phyloP scores from a whole-genome alignment of 345 rosid species.

The Corymbia maculata region DNA sequence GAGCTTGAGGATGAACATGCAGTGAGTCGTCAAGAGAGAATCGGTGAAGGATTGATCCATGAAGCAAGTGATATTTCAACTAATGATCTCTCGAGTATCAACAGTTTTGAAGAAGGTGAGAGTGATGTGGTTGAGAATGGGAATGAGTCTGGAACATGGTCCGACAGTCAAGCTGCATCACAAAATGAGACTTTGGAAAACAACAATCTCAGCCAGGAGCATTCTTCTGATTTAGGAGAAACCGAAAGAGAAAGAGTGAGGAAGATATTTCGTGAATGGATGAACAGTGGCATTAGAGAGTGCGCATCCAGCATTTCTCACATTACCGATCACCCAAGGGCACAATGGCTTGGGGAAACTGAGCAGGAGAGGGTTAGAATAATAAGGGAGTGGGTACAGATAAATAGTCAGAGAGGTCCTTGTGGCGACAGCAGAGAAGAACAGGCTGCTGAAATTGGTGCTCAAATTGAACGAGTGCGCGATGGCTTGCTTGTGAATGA shows the following conservation, averaged over 20 bases:
- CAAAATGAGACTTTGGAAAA: slow-evolving; percentile 43
- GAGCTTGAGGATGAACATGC: slow-evolving; percentile 86
- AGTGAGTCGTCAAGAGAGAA: slow-evolving; percentile 58
- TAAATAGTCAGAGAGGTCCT: slow-evolving; percentile 59
- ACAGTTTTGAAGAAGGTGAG: slow-evolving; percentile 27
- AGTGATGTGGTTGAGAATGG: slow-evolving; percentile 37
- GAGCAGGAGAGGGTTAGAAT: slow-evolving; percentile 93
- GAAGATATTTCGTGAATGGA: slow-evolving; percentile 83
- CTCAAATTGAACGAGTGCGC: slow-evolving; percentile 62
- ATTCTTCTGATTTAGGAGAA: slow-evolving; percentile 57
- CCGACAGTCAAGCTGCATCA: slow-evolving; percentile 34
- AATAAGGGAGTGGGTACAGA: slow-evolving; percentile 83
- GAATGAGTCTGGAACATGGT: slow-evolving; percentile 47
- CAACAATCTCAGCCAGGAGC: slow-evolving; percentile 16
- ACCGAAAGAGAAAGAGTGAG: slow-evolving; percentile 85
- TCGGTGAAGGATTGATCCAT: slow-evolving; percentile 30
- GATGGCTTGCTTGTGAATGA: slow-evolving; percentile 50
- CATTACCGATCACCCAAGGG: slow-evolving; percentile 35
- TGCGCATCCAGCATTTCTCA: slow-evolving; percentile 28
- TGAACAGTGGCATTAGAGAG: slow-evolving; percentile 52
- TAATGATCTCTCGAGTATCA: slow-evolving; percentile 22
- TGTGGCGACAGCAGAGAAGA: slow-evolving; percentile 44
- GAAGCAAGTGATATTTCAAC: slow-evolving; percentile 27
- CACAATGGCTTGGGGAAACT: slow-evolving; percentile 79
- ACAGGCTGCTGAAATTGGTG: slow-evolving; percentile 41